Base-by-base conservation (phyloP, 768 basidiomycete species). In the Lentinula edodes region DNA sequence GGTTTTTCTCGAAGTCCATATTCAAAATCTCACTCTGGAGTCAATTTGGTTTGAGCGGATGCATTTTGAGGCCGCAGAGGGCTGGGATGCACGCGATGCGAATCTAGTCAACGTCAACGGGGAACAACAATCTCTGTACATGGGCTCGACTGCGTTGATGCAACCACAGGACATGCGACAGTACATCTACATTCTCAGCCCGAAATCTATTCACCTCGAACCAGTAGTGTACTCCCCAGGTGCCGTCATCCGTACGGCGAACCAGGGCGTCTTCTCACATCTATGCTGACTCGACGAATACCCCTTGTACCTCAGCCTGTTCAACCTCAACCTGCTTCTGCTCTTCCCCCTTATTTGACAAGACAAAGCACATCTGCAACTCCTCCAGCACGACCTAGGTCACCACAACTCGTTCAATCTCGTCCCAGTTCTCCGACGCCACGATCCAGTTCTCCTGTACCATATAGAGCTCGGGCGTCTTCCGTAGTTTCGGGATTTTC, bases 1-100 rank as follows among this genome's bases (percentile, higher is more conserved):
- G 64, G 80, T 96, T 38, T 95, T 93, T 73, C 85, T 98, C 20
- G 95, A 98, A 71, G 86, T 96, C 3, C 92, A 96, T 68, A 87
- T 96, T 10, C 93, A 96, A 69, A 98, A 98, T 67, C 76, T 90
- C 61, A 92, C 90, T 0, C 82, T 85, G 58, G 85, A 87, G 13
- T 80, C 88, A 2, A 81, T 95, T 75, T 86, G 81, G 77, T 91
- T 93, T 63, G 88, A 93, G 65, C 83, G 81, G n/a, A 89, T 97
- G 81, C 74, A 78, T 9, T 85, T 98, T 61, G 90, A 93, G 61
- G 83, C 85, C 53, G 81, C 84, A 6, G 87, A 87, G 9, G 83
- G 81, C 4, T 89, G 89, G 90, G 71, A 75, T 23, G 82, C 78
- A 8, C 68, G 79, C 55, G 87, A 91, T 64, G 77, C 72, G 5